phyloP scores from a whole-genome alignment of 805 yeast species.

The Yamadazyma tumulicola region DNA sequence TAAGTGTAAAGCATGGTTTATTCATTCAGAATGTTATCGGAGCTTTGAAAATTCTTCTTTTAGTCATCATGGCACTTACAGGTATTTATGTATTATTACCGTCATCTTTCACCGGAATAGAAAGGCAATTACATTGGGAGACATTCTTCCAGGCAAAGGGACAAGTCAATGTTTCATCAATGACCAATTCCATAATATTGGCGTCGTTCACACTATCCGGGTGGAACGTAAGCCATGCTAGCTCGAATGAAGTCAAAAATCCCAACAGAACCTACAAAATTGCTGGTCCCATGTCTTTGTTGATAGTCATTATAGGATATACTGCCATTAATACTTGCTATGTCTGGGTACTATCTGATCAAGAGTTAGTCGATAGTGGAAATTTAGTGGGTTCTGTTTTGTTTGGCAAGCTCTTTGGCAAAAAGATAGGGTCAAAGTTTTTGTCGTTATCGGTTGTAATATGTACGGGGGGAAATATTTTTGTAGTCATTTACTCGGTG shows the following conservation, averaged over 20 bases:
- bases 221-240: slow-evolving; percentile 61
- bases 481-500: slow-evolving; percentile 56
- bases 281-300: slow-evolving; percentile 57
- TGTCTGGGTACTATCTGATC: slow-evolving; percentile 49
- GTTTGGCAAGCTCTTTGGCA: slow-evolving; percentile 55
- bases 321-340: slow-evolving; percentile 54
- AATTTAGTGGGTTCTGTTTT: slow-evolving; percentile 57
- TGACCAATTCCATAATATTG: slow-evolving; percentile 54
- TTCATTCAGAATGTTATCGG: slow-evolving; percentile 62
- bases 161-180: slow-evolving; percentile 37
- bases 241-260: slow-evolving; percentile 57
- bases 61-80: slow-evolving; percentile 51
- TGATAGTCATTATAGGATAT: slow-evolving; percentile 47
- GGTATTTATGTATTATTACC: slow-evolving; percentile 62
- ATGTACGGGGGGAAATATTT: slow-evolving; percentile 61
- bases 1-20: slow-evolving; percentile 59
- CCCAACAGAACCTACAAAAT: slow-evolving; percentile 55
- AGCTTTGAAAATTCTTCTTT: slow-evolving; percentile 51
- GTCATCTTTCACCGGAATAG: slow-evolving; percentile 39
- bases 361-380: slow-evolving; percentile 52
- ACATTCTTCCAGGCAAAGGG: slow-evolving; percentile 30
- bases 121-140: slow-evolving; percentile 35
- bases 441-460: slow-evolving; percentile 56
- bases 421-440: slow-evolving; percentile 48
- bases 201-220: slow-evolving; percentile 61